phyloP scores from a whole-genome alignment of 2,329 filamentous ascomycete genomes.

The Fusarium torulosum region DNA sequence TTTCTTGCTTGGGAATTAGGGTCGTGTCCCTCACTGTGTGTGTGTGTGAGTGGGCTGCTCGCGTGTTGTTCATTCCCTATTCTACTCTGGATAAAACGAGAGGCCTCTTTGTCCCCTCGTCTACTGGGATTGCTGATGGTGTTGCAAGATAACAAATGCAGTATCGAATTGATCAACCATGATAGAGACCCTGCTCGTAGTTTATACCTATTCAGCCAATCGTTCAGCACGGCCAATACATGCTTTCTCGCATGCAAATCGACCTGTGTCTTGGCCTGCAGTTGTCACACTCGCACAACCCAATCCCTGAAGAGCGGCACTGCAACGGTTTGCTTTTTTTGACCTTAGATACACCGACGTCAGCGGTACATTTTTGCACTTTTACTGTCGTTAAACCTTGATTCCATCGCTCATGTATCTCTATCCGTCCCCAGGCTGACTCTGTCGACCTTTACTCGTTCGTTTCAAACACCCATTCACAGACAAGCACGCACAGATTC shows the following conservation, averaged over 20 bases:
- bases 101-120: slow-evolving; percentile 29
- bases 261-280: slow-evolving; percentile 46
- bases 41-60: slow-evolving; percentile 38
- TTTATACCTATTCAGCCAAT: slow-evolving; percentile 34
- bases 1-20: slow-evolving; percentile 14
- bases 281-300: slow-evolving; percentile 32
- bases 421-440: slow-evolving; percentile 18
- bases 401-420: slow-evolving; percentile 26
- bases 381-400: slow-evolving; percentile 36
- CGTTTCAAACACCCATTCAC: neutral
- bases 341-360: slow-evolving; percentile 23
- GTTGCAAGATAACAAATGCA: neutral
- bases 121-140: neutral
- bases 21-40: slow-evolving; percentile 1
- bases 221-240: slow-evolving; percentile 35
- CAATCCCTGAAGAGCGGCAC: slow-evolving; percentile 31
- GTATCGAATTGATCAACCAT: neutral
- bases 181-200: slow-evolving; percentile 17
- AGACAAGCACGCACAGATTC: slow-evolving; percentile 8
- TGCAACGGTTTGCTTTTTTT: slow-evolving; percentile 28
- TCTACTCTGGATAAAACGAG: slow-evolving; percentile 22
- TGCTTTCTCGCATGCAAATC: slow-evolving; percentile 42
- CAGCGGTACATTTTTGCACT: slow-evolving; percentile 28
- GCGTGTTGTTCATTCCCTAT: slow-evolving; percentile 32
- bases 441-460: neutral